Evolutionary conservation across 2,329 filamentous ascomycete genomes (phyloP).

Genomic region (Apiospora rasikravindrae): DNA sequence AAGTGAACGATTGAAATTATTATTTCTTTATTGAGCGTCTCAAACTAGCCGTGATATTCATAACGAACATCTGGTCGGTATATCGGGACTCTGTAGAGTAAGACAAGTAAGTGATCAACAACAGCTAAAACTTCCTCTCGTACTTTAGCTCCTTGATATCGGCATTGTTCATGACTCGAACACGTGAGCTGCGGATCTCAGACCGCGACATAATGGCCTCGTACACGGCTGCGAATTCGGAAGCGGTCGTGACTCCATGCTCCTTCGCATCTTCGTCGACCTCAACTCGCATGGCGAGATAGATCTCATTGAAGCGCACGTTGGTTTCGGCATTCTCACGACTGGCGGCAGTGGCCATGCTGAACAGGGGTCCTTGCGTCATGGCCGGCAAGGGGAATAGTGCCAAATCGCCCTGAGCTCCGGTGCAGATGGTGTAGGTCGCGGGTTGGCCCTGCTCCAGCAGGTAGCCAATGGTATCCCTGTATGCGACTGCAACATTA

Average conservation of each 20-base stretch:
- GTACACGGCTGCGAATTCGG: conserved; percentile 29
- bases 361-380: conserved; percentile 44
- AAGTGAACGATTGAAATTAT: no score
- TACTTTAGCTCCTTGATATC: conserved; percentile 22
- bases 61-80: no score
- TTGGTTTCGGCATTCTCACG: conserved; percentile 38
- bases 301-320: conserved; percentile 47
- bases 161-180: conserved; percentile 20
- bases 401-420: conserved; percentile 35
- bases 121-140: neutral
- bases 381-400: conserved; percentile 33
- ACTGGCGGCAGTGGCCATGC: conserved; percentile 38
- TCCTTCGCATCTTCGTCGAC: conserved; percentile 30
- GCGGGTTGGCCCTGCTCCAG: conserved; percentile 33
- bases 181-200: conserved; percentile 26
- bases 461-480: conserved; percentile 39
- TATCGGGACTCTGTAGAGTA: no score
- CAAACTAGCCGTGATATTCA: no score
- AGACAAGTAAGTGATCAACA: neutral
- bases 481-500: conserved; percentile 36
- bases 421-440: conserved; percentile 43
- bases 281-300: conserved; percentile 38
- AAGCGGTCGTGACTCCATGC: conserved; percentile 24
- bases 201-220: conserved; percentile 26
- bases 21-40: no score